Conservation (phyloP, 352 stramenopile genomes). For the Pythium utonaiense region DNA sequence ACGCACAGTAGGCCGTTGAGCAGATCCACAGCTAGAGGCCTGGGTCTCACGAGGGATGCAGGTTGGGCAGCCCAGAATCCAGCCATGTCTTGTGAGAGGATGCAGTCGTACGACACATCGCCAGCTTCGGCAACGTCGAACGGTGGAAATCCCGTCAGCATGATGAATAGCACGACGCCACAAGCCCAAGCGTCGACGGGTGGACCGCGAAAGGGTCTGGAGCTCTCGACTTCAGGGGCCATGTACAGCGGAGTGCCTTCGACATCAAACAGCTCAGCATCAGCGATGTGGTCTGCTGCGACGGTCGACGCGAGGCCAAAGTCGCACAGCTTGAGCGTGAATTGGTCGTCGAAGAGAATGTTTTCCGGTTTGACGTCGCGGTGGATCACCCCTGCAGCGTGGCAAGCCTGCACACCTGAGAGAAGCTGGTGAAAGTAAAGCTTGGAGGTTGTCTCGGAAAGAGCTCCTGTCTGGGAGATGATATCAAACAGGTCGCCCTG, state of each 20-base stretch:
- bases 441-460: constrained; percentile 54
- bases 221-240: constrained; percentile 74
- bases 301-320: constrained; percentile 89
- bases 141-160: constrained; percentile 86
- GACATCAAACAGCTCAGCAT: constrained; percentile 40
- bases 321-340: constrained; percentile 89
- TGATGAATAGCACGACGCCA: constrained; percentile 89
- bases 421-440: constrained; percentile 80
- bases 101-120: constrained; percentile 67
- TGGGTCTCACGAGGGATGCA: constrained; percentile 32
- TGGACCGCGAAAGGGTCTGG: constrained; percentile 53
- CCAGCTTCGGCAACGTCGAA: constrained; percentile 64
- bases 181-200: constrained; percentile 86
- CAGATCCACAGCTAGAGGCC: constrained; percentile 50
- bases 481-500: constrained; percentile 87
- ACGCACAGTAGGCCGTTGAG: constrained; percentile 56
- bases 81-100: constrained; percentile 38
- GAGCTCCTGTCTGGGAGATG: constrained; percentile 57
- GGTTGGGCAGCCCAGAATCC: constrained; percentile 53
- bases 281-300: constrained; percentile 9
- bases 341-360: constrained; percentile 76
- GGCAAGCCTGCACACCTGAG: constrained; percentile 63
- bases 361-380: constrained; percentile 92
- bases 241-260: constrained; percentile 87
- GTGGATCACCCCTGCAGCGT: constrained; percentile 69